phyloP scores from a whole-genome alignment of 2,329 filamentous ascomycete genomes.

The Biscogniauxia sp. region DNA sequence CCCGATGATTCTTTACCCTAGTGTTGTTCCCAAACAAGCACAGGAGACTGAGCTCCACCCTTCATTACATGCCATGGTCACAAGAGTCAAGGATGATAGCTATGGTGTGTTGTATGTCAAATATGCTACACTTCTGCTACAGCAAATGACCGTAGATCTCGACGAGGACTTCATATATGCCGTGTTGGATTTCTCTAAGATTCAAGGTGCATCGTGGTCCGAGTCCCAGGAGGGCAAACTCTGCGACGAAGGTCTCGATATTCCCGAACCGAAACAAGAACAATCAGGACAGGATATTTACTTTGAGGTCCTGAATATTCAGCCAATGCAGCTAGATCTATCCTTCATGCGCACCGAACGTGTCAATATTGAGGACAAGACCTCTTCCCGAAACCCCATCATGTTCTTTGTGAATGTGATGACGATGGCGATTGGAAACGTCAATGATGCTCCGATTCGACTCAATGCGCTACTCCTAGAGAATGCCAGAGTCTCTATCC shows the following conservation, averaged over 20 bases:
- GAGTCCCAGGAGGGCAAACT: conserved; percentile 76
- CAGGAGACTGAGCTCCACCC: conserved; percentile 96
- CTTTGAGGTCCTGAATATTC: conserved; percentile 94
- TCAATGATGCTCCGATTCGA: conserved; percentile 94
- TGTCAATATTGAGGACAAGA: conserved; percentile 93
- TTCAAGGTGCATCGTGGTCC: conserved; percentile 85
- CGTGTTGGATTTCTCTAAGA: conserved; percentile 89
- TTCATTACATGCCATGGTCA: conserved; percentile 87
- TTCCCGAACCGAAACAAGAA: conserved; percentile 85
- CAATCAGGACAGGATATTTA: conserved; percentile 92
- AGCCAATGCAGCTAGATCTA: conserved; percentile 96
- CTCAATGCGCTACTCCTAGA: conserved; percentile 93
- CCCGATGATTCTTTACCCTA: conserved; percentile 94
- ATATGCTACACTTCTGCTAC: conserved; percentile 87
- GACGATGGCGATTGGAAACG: conserved; percentile 98
- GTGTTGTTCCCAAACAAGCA: conserved; percentile 94
- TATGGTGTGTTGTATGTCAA: conserved; percentile 99
- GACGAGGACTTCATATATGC: conserved; percentile 99
- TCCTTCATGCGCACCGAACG: conserved; percentile 96
- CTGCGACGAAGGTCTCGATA: conserved; percentile 85
- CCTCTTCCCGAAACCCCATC: conserved; percentile 84
- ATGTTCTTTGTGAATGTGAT: conserved; percentile 99
- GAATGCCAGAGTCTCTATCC: conserved; percentile 87
- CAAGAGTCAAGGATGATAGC: conserved; percentile 94
- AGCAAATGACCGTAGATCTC: conserved; percentile 97